Conservation (phyloP, 2,329 filamentous ascomycete species). For the Neopestalotiopsis sp. region DNA sequence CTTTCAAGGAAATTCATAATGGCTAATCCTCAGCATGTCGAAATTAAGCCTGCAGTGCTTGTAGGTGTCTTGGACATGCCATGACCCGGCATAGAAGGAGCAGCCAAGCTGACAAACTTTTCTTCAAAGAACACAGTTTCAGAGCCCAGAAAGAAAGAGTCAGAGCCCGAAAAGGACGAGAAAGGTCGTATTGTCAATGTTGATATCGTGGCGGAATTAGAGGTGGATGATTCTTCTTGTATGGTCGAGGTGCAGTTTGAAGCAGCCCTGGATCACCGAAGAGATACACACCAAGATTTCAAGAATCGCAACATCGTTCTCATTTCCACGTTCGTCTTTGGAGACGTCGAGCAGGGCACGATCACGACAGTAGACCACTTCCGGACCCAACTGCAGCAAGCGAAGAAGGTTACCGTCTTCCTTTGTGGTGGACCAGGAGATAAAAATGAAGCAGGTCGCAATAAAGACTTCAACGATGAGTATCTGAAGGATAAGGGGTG, state of each 20-base stretch:
- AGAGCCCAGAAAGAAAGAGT: too few species aligned
- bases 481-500: constrained; percentile 67
- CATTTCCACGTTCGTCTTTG: not conserved
- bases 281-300: not conserved
- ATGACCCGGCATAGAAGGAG: too few species aligned
- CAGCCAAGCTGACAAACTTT: too few species aligned
- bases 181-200: too few species aligned
- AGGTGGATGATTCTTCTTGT: not conserved
- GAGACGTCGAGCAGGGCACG: not conserved
- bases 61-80: not conserved
- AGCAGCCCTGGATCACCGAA: not conserved
- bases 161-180: too few species aligned
- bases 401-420: constrained; percentile 48
- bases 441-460: not conserved
- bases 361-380: not conserved
- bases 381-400: not conserved
- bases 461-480: constrained; percentile 53
- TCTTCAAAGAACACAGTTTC: too few species aligned
- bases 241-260: not conserved
- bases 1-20: not conserved
- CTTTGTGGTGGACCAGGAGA: constrained; percentile 75
- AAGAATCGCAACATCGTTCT: not conserved
- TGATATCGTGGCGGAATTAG: too few species aligned
- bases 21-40: not conserved
- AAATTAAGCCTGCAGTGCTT: not conserved